A percentile compares a stretch with the other conserved stretches of the same genome.
Evolutionary conservation across 2,329 filamentous ascomycete genomes (phyloP).

Genomic region (Exophiala sp.): DNA sequence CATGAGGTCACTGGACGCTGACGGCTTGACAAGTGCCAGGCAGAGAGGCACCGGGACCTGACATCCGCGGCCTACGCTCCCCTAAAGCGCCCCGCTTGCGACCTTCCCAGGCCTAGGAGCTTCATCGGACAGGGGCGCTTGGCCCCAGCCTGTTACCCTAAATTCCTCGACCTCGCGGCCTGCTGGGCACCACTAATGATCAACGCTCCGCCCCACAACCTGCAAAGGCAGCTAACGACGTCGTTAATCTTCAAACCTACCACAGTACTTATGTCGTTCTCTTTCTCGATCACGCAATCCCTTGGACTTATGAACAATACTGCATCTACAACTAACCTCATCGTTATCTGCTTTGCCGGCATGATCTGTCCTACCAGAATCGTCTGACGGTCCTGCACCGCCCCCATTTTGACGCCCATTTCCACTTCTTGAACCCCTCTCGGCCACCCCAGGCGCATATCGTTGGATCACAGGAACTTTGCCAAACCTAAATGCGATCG

Average conservation of each 20-base stretch:
- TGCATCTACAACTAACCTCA: not conserved
- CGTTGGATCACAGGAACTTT: not conserved
- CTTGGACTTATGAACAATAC: slow-evolving; percentile 6
- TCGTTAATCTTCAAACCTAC: not conserved
- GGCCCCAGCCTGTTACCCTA: no score
- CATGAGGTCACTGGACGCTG: not conserved
- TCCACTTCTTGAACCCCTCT: not conserved
- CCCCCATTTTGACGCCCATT: not conserved
- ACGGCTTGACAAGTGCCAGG: not conserved
- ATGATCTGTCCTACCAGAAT: not conserved
- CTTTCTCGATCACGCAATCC: slow-evolving; percentile 9
- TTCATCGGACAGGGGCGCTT: no score
- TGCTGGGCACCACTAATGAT: no score
- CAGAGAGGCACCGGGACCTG: not conserved
- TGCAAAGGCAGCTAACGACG: not conserved
- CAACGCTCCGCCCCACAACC: no score
- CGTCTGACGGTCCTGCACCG: not conserved
- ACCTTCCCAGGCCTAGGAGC: no score
- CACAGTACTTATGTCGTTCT: not conserved
- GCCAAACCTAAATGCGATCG: not conserved
- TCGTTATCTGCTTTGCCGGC: not conserved
- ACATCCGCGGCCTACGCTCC: not conserved
- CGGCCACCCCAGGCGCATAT: not conserved
- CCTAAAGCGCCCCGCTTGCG: not conserved
- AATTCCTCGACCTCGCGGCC: no score